phyloP scores from a whole-genome alignment of 306 rosid genomes.

The Senna siamea region DNA sequence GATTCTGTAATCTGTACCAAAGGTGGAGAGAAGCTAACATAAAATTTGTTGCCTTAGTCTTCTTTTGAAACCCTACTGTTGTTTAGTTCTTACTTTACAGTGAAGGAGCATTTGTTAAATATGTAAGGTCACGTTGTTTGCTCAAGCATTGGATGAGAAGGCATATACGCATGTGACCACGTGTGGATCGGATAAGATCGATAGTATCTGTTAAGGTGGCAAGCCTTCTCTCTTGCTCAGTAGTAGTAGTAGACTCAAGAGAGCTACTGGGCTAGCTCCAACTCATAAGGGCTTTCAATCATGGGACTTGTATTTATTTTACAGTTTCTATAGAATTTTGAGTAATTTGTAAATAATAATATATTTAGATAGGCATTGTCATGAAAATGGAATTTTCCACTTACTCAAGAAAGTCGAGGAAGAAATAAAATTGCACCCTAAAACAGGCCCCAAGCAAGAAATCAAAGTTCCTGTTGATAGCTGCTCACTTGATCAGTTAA shows the following conservation, averaged over 20 bases:
- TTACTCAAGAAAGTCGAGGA: not conserved
- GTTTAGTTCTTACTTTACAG: not conserved
- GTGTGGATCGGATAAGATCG: slow-evolving; percentile 53
- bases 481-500: not conserved
- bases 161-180: slow-evolving; percentile 60
- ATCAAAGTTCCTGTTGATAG: not conserved
- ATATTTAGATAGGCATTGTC: no score
- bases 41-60: not conserved
- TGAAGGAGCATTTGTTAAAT: slow-evolving; percentile 16
- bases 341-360: no score
- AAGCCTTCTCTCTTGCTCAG: not conserved
- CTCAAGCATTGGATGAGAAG: slow-evolving; percentile 35
- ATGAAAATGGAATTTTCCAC: not conserved
- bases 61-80: not conserved
- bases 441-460: not conserved
- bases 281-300: not conserved
- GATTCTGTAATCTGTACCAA: slow-evolving; percentile 12
- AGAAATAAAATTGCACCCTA: not conserved
- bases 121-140: slow-evolving; percentile 39
- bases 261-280: not conserved
- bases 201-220: not conserved
- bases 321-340: no score
- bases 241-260: not conserved
- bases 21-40: not conserved
- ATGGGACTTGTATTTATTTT: no score